Evolutionary conservation across 2,329 filamentous ascomycete genomes (phyloP), one percentile per base, ranked within the genome.

Genomic region (Arthrinium puccinioides): DNA sequence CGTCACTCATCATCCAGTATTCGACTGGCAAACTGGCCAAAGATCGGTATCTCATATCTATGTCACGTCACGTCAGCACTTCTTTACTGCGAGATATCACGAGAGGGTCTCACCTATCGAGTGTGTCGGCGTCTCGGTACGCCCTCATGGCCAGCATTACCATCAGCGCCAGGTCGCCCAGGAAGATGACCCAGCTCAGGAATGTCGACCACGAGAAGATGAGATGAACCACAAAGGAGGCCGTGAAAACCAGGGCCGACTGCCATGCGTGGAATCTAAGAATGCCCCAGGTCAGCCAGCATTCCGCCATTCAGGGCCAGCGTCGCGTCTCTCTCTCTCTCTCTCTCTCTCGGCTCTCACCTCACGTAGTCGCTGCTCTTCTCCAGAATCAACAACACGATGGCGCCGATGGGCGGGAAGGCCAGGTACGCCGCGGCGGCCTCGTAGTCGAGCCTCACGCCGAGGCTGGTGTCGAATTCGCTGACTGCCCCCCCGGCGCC

Each of bases 281-380:
- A 32, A 11, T n/a, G n/a, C 9, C 6, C 30, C 18, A 16, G 30
- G 9, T 38, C 30, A 25, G 24, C 9, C 4, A 33, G 11, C 4
- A n/a, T n/a, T n/a, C n/a, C n/a, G n/a, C n/a, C n/a, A n/a, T n/a
- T n/a, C n/a, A n/a, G n/a, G n/a, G n/a, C n/a, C n/a, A n/a, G n/a
- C n/a, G n/a, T n/a, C n/a, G n/a, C n/a, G n/a, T n/a, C n/a, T n/a
- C n/a, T n/a, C n/a, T n/a, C n/a, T n/a, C n/a, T n/a, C n/a, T n/a
- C n/a, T n/a, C n/a, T n/a, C n/a, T n/a, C n/a, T n/a, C n/a, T n/a
- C n/a, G n/a, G n/a, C 42, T 56, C 75, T 41, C 63, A 90, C 85
- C 92, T 76, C 40, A 98, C 92, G 61, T 95, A 98, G 64, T 98
- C 92, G 56, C 88, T 96, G 68, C 95, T 92, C 55, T 89, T 79